Conservation (phyloP, 2,329 filamentous ascomycete genomes). For the Pyrenophora teres region DNA sequence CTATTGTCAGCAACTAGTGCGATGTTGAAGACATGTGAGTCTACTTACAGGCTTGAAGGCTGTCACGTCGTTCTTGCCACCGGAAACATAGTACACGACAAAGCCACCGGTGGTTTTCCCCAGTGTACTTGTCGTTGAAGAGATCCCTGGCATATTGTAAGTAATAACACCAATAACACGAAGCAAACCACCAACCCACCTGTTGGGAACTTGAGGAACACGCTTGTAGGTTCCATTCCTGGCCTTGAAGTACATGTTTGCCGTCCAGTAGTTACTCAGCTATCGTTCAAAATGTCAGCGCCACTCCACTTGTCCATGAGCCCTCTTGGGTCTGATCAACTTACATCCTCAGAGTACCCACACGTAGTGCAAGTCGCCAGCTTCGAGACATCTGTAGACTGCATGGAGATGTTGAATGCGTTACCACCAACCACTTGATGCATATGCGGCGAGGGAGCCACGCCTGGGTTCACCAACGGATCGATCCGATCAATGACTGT, state of each 20-base stretch:
- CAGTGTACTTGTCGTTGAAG: slow-evolving; percentile 41
- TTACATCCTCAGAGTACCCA: slow-evolving; percentile 29
- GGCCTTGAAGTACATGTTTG: slow-evolving; percentile 42
- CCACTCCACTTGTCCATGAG: too few species aligned
- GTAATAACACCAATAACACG: not conserved
- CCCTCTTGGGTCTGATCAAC: not conserved
- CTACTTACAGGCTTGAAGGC: slow-evolving; percentile 46
- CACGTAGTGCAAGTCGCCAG: slow-evolving; percentile 50
- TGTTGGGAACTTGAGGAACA: slow-evolving; percentile 36
- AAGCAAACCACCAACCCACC: slow-evolving; percentile 1
- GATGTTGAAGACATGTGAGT: not conserved
- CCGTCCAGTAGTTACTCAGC: slow-evolving; percentile 41
- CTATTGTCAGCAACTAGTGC: accelerated
- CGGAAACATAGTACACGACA: slow-evolving; percentile 56
- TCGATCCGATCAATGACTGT: slow-evolving; percentile 40
- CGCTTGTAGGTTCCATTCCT: slow-evolving; percentile 41
- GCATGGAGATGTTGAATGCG: slow-evolving; percentile 54
- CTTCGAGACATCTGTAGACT: slow-evolving; percentile 34
- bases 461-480: slow-evolving; percentile 46
- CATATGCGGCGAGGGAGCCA: slow-evolving; percentile 41
- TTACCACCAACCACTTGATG: slow-evolving; percentile 53
- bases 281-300: not conserved
- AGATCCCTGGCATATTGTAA: slow-evolving; percentile 37
- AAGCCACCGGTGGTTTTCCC: slow-evolving; percentile 47
- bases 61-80: slow-evolving; percentile 48